Base-by-base conservation (phyloP, 257 asterid genomes). In the Verbena officinalis region DNA sequence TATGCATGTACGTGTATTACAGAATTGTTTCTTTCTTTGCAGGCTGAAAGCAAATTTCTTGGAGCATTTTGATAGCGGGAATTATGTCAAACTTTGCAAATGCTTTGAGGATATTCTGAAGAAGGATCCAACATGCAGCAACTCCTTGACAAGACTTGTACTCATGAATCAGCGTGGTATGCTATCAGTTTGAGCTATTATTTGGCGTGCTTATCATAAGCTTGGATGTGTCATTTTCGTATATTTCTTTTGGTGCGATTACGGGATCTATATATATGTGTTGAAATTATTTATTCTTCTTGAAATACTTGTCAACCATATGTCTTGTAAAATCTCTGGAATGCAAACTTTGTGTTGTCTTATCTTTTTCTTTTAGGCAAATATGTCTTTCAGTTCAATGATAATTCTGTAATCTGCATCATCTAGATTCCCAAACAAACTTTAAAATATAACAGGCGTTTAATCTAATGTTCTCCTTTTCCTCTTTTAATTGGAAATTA, bases 61-160 rank as follows among this genome's bases (percentile, higher is more conserved):
- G 78, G 96, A 89, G 86, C 82, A 83, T 78, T 93, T 89, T 84
- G 84, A 82, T 64, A 39, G 69, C 11, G 72, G 78, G 52, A 78
- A 81, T 79, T 68, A 43, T 73, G 72, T 62, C 80, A 74, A 78
- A 75, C 84, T 82, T 55, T 69, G 59, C 33, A 67, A 73, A 44
- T 75, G 81, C 75, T 68, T 71, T 65, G 98, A 93, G 81, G 87
- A 85, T 55, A 82, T 78, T 48, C 64, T 87, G 81, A 82, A 79
- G 81, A 87, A 82, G 78, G 96, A 93, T 62, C 97, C 98, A 13
- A 78, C 90, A n/a, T 87, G 97, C 78, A 72, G 76, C 44, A 74
- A 70, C 74, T 81, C 98, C 48, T 65, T 93, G 79, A 67, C 84
- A 22, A 84, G 75, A 73, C 97, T 89, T 62, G 48, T 77, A 57